Base-by-base conservation (phyloP, 106 monocot species). In the Allium cepa region DNA sequence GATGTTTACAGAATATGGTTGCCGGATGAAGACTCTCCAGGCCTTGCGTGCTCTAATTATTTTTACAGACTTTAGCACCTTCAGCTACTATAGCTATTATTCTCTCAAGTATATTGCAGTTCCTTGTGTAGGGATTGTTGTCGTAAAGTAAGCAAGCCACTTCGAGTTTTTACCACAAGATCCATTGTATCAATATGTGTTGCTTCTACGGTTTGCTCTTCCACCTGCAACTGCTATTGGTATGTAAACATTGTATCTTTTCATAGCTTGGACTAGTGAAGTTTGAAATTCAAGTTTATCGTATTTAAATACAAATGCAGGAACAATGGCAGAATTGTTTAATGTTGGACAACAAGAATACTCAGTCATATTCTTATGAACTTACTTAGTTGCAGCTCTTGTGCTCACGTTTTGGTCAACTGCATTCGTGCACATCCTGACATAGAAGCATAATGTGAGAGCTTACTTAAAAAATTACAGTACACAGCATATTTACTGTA, bases 141-240 rank as follows among this genome's bases (percentile, higher is more conserved):
- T 90, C 8, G 83, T 90, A 4, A 83, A 75, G 28, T 71, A 57
- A 48, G 94, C 81, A 2, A 71, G 63, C 11, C 53, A 64, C 17
- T 52, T 90, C 10, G 84, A 83, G 36, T 76, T 87, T 27, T 72
- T 94, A 8, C 80, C 90, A 11, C 48, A 56, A 18, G 90, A 94
- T 50, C 90, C 94, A 2, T 22, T 94, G 61, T 90, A 82, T 45
- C 76, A 57, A 50, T 94, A 85, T 67, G 82, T 83, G 9, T 80
- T 90, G 2, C 78, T 94, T 80, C 71, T 81, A 47, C 94, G 83
- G 58, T 94, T 83, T 60, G 73, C 85, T 7, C 68, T 87, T 26
- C 87, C 90, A 27, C 90, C 94, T 53, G 94, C 90, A 6, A 85
- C 85, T 78, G 80, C 69, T 53, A 82, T 94, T 7, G 84, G 94